Evolutionary conservation across 2,329 filamentous ascomycete genomes (phyloP), one percentile per base, ranked within the genome.

Genomic region (Chalara sp.): DNA sequence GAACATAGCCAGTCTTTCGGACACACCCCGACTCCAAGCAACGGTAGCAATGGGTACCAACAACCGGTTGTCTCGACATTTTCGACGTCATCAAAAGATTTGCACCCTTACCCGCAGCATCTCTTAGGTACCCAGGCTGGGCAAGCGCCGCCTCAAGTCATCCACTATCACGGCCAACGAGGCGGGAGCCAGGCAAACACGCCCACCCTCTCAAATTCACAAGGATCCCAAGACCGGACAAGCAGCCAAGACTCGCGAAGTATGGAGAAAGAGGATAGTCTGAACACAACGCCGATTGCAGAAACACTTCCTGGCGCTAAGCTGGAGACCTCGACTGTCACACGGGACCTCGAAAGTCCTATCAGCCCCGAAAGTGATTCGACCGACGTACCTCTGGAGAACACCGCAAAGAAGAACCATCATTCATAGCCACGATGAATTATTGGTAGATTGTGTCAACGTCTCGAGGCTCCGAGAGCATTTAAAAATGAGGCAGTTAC

Each of bases 31-130:
- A 72, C 63, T 32, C 56, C 64, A 39, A 71, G 66, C 55, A 67
- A 67, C 51, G 62, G 72, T 48, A 67, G 68, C 41, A 84, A 84
- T 64, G 81, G 81, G n/a, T 85, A 85, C 60, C 80, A 83, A 62
- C 81, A 84, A 63, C 82, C 83, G 5, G 72, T 85, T 28, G 78
- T 86, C 42, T 86, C 82, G 43, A 83, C 80, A 28, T 86, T 86
- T 60, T 86, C 82, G 35, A 86, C 83, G 1, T 86, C 82, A 7
- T 85, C 81, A 67, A 83, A 83, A 64, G 83, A 86, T 62, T 69
- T 86, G 32, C 79, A 86, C 59, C 83, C 79, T 0, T 86, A 86
- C 61, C 82, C 83, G 5, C 83, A 81, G 31, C 79, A 85, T 58
- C 72, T 84, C 46, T 68, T 85, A 5, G 81, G 81, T 12, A 75